Percentiles rank a stretch among this genome's conserved stretches.
phyloP scores from a whole-genome alignment of 208 protist species.

The Endotrypanum monterogeii region DNA sequence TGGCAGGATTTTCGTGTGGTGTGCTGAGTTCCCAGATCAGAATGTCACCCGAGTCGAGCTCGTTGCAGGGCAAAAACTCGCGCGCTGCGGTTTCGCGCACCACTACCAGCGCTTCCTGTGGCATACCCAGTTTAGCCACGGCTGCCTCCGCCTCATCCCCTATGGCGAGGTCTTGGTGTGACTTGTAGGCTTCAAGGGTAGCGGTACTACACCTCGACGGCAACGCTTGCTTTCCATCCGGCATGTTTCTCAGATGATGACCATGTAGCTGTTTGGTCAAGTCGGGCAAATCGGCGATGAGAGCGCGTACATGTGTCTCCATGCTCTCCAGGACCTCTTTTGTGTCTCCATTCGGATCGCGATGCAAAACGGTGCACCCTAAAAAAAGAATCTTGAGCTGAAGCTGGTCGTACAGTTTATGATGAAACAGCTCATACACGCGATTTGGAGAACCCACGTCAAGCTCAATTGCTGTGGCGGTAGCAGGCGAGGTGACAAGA shows the following conservation, averaged over 20 bases:
- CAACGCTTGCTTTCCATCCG: constrained; percentile 6
- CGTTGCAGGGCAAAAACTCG: constrained; percentile 44
- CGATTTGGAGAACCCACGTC: constrained; percentile 30
- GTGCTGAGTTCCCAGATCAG: constrained; percentile 59
- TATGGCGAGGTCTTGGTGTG: constrained; percentile 21
- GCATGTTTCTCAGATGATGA: constrained; percentile 42
- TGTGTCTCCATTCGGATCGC: constrained; percentile 32
- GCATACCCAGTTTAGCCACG: constrained; percentile 15
- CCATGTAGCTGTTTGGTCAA: constrained; percentile 38
- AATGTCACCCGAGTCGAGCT: constrained; percentile 68
- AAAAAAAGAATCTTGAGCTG: constrained; percentile 75
- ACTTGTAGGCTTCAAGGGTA: constrained; percentile 26
- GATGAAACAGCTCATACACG: constrained; percentile 77
- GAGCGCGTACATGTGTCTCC: constrained; percentile 51
- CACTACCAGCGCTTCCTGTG: constrained; percentile 34
- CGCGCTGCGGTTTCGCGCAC: constrained; percentile 54
- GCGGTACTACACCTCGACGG: constrained; percentile 19
- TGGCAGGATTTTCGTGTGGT: constrained; percentile 42
- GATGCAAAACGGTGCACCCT: constrained; percentile 65
- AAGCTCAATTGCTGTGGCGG: constrained; percentile 39
- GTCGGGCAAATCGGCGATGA: constrained; percentile 55
- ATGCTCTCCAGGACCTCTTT: constrained; percentile 45
- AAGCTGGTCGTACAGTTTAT: constrained; percentile 86
- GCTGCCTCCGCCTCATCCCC: constrained; percentile 22
- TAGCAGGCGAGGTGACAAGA: constrained; percentile 54